Evolutionary conservation across 495 filamentous ascomycete genomes (phyloP).

Genomic region (Neurospora discreta): DNA sequence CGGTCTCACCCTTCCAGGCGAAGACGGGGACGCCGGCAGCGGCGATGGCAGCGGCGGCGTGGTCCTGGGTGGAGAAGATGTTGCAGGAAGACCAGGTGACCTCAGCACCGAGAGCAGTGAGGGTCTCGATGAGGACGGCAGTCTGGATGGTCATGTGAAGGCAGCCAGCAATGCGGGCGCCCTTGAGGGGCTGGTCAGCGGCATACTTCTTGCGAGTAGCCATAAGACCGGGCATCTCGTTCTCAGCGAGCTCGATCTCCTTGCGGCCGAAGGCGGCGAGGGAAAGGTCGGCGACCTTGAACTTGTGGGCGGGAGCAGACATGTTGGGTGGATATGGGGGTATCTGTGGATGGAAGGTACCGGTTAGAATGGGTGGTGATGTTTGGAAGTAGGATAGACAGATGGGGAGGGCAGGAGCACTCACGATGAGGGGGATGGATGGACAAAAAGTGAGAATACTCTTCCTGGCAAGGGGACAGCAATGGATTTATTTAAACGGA

Average conservation of each 20-base stretch:
- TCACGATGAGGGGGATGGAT: background rate
- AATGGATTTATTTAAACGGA: background rate
- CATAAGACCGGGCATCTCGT: constrained; percentile 98
- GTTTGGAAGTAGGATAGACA: background rate
- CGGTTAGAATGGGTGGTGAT: background rate
- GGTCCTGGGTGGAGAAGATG: constrained; percentile 99
- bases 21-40: constrained; percentile 92
- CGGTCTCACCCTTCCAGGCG: constrained; percentile 99
- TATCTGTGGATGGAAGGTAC: constrained; percentile 1
- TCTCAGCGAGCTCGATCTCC: constrained; percentile 97
- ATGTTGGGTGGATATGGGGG: constrained; percentile 24
- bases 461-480: background rate
- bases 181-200: constrained; percentile 81
- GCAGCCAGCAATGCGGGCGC: constrained; percentile 86
- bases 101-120: constrained; percentile 87
- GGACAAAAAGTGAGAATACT: background rate
- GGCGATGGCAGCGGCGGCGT: constrained; percentile 94
- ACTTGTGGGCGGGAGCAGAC: constrained; percentile 78
- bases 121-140: constrained; percentile 96
- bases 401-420: background rate
- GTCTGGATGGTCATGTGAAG: constrained; percentile 99
- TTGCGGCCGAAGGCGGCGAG: constrained; percentile 97
- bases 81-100: constrained; percentile 98
- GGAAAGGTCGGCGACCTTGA: constrained; percentile 97
- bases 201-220: constrained; percentile 86